These are phyloP conservation scores for Agaricus sinodeliciosus DNA, from an alignment of 768 basidiomycete genomes.

Conservation along the genomic window DNA sequence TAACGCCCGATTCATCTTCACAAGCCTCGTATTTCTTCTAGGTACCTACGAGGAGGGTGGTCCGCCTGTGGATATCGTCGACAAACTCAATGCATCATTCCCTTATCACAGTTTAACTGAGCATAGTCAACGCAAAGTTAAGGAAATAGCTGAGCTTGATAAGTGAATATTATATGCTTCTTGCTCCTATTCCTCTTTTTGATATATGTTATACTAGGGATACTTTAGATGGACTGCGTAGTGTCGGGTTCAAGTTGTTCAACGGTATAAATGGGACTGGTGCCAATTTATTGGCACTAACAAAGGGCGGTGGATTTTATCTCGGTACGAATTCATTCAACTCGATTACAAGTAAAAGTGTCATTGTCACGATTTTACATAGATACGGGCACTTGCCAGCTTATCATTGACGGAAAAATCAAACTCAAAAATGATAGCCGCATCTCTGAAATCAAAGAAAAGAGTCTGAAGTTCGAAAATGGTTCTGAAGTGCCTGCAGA, in stretches of 20 bases:
- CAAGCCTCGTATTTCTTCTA: slow-evolving; percentile 15
- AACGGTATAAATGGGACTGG: slow-evolving; percentile 35
- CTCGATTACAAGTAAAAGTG: no score
- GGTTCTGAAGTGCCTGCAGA: slow-evolving; percentile 42
- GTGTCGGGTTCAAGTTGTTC: slow-evolving; percentile 38
- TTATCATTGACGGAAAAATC: slow-evolving; percentile 62
- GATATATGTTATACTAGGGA: slow-evolving; percentile 16
- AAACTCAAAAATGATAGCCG: slow-evolving; percentile 58
- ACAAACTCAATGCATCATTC: slow-evolving; percentile 39
- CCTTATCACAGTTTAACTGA: slow-evolving; percentile 25
- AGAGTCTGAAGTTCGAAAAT: slow-evolving; percentile 41
- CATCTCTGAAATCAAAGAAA: slow-evolving; percentile 37
- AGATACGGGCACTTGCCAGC: slow-evolving; percentile 55
- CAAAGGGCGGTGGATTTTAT: slow-evolving; percentile 30
- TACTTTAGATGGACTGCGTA: slow-evolving; percentile 28
- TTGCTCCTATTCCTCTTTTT: neutral
- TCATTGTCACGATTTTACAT: neutral
- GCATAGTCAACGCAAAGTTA: slow-evolving; percentile 15
- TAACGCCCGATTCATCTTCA: no score
- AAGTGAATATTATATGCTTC: slow-evolving; percentile 20
- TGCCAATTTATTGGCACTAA: slow-evolving; percentile 22
- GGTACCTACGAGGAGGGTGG: slow-evolving; percentile 37
- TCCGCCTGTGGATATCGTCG: slow-evolving; percentile 43
- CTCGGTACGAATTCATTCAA: slow-evolving; percentile 20
- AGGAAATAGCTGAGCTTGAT: slow-evolving; percentile 25